Percentiles rank a stretch among this genome's conserved stretches.
These are phyloP conservation scores for Cinnamomum chago DNA, from an alignment of 164 flowering plant species.

Conservation along the genomic window DNA sequence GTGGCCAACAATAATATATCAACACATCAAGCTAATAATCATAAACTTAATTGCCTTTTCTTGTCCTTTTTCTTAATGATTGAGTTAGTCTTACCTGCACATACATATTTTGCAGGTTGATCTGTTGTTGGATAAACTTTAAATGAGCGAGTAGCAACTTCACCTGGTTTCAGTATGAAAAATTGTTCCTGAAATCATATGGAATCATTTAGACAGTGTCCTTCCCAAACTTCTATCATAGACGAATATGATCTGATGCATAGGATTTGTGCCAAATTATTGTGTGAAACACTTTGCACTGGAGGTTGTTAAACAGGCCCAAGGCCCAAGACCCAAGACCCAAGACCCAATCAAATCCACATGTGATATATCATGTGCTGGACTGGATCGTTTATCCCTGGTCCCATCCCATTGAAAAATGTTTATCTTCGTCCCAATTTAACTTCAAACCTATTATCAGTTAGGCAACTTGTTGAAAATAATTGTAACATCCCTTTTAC, in stretches of 20 bases:
- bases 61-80: not conserved
- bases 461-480: no score
- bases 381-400: no score
- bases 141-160: conserved; percentile 48
- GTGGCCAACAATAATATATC: not conserved
- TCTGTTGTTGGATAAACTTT: conserved; percentile 67
- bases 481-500: no score
- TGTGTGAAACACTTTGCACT: no score
- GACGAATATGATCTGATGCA: not conserved
- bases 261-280: not conserved
- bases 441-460: no score
- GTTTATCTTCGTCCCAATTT: no score
- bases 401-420: no score
- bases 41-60: conserved; percentile 3
- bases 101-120: conserved; percentile 72
- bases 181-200: conserved; percentile 66
- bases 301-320: no score
- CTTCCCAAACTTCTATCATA: not conserved
- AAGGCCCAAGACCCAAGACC: no score
- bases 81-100: conserved; percentile 45
- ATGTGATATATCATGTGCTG: no score
- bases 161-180: conserved; percentile 77
- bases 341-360: no score
- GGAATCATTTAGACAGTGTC: not conserved
- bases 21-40: not conserved